Evolutionary conservation across 225 moss, liverwort and hornwort species (phyloP), one percentile per base, ranked within the genome.

Genomic region (Bryum argenteum): DNA sequence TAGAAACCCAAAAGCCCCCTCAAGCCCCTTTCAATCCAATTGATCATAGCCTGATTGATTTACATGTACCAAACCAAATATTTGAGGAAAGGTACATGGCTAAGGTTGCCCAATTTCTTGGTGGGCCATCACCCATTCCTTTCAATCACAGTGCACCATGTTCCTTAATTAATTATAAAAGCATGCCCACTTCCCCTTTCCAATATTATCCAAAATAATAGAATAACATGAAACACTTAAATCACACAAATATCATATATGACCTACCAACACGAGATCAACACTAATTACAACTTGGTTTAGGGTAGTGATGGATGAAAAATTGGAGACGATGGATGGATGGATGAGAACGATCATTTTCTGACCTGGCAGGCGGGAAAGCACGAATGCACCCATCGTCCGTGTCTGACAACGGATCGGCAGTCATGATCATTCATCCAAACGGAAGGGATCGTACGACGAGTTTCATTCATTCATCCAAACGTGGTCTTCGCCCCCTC

Each of bases 311-410:
- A 28, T 28, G 28, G 54, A 10, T 5, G 41, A 17, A 55, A n/a
- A n/a, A n/a, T n/a, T 14, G 22, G 2, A 2, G 28, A 59, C 17
- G 9, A 8, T 37, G 16, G 38, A 59, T 37, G 16, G 38, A 59
- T 61, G 54, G 40, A 81, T 73, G 81, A 70, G 65, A 73, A 39
- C 47, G 20, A 77, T 81, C 73, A 73, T 39, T 2, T 4, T 17
- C 76, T 77, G 77, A 1, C 62, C 22, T 43, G 22, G 65, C 77
- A 77, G 69, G 65, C 77, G 73, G 69, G 24, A 69, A 77, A 73
- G 81, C 77, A 81, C 81, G 81, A 77, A 73, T 58, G 64, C 73
- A 65, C 64, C 73, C 73, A 63, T 81, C 60, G 73, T 69, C 69
- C 68, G 73, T 77, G 73, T 77, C 81, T 73, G 73, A 73, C 81